Base-by-base conservation (phyloP, 345 rosid species). In the Citrus glauca region DNA sequence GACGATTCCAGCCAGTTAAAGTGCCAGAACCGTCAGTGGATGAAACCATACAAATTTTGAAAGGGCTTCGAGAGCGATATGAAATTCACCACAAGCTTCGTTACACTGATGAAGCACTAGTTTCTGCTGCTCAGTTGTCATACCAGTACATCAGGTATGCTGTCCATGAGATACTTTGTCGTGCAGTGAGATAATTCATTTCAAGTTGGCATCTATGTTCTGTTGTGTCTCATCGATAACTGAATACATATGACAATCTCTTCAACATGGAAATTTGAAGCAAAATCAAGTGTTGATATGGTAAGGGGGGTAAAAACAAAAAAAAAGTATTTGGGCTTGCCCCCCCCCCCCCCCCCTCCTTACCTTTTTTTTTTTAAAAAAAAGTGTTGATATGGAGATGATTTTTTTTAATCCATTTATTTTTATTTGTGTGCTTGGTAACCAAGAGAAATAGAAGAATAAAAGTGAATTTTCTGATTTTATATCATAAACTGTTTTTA, bases 31-130 rank as follows among this genome's bases (percentile, higher is more conserved):
- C 98, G 60, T 67, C 98, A 69, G 98, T 97, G 69, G 98, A 97
- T 57, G 99, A 94, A 81, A 89, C 98, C 16, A 89, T 97, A 73
- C 93, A 89, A 86, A 97, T 97, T 82, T 85, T 97, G 88, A 93
- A 89, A 73, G 98, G 99, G 75, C 86, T 97, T 24, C 91, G 98
- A 19, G 98, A 97, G 81, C 90, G 97, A 57, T 94, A 97, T 67
- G 99, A 97, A 89, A 97, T 97, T 77, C 99, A 97, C 79, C 99
- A 94, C 89, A 97, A 97, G 85, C 98, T 97, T 32, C 91, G 90
- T 17, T 97, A 97, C 88, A 97, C 98, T 2, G 98, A 97, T 69
- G 99, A 97, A 20, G 86, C 98, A 62, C 80, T 97, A 81, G 84
- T 85, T 55, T 86, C 98, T 82, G 99, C 99, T 81, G 98, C 98